Percentiles rank a stretch among this genome's conserved stretches.
Conservation (phyloP, 2,329 filamentous ascomycete species). For the Claviceps pazoutovae region DNA sequence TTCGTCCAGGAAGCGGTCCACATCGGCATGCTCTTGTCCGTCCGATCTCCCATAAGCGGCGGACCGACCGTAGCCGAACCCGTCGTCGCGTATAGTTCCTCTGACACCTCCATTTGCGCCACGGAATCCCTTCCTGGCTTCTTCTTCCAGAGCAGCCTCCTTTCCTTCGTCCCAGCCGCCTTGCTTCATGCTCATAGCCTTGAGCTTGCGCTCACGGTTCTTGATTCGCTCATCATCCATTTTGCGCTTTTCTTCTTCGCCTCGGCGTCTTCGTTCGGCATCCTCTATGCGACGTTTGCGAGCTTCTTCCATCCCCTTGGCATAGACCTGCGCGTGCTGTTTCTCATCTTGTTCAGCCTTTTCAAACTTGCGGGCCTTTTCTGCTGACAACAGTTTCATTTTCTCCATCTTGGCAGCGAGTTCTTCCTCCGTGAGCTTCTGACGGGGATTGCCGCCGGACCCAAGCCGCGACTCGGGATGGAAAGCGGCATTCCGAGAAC, state of each 20-base stretch:
- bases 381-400: slow-evolving; percentile 43
- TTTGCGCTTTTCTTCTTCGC: slow-evolving; percentile 36
- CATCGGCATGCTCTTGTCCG: slow-evolving; percentile 16
- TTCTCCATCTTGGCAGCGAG: slow-evolving; percentile 45
- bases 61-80: slow-evolving; percentile 29
- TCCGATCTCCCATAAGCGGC: slow-evolving; percentile 19
- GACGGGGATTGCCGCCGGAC: slow-evolving; percentile 44
- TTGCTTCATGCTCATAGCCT: slow-evolving; percentile 40
- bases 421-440: slow-evolving; percentile 45
- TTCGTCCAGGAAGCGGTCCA: slow-evolving; percentile 24
- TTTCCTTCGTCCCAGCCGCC: slow-evolving; percentile 48
- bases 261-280: slow-evolving; percentile 34
- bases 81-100: slow-evolving; percentile 21
- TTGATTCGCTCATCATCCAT: slow-evolving; percentile 46
- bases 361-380: slow-evolving; percentile 45
- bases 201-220: slow-evolving; percentile 47
- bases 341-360: slow-evolving; percentile 43
- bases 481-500: slow-evolving; percentile 16
- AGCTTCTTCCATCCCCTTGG: slow-evolving; percentile 41
- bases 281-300: slow-evolving; percentile 37
- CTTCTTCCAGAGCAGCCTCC: slow-evolving; percentile 27
- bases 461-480: slow-evolving; percentile 30
- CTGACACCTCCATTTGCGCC: slow-evolving; percentile 27
- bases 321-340: slow-evolving; percentile 39
- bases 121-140: slow-evolving; percentile 26